Base-by-base conservation (phyloP, 768 basidiomycete genomes). In the Guyanaporus albipodus region DNA sequence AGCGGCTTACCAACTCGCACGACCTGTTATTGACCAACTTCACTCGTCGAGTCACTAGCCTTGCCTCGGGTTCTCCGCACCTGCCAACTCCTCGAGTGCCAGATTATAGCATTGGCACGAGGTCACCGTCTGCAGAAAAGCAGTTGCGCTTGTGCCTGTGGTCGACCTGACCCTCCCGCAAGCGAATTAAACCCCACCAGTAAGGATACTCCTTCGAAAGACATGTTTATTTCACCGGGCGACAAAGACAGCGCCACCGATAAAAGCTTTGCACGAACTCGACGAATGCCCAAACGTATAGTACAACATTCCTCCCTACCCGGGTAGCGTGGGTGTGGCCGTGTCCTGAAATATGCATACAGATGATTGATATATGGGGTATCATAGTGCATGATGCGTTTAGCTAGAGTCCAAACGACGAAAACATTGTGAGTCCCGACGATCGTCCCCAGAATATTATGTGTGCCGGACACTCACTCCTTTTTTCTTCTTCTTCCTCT, bases 331-430 rank as follows among this genome's bases (percentile, higher is more conserved):
- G 38, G 53, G 28, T 29, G 26, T 21, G 19, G n/a, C 52, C 19
- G 38, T 42, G 26, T 48, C 54, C 46, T 49, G 51, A 62, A 55
- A 48, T 58, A 54, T 60, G 63, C 52, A 58, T 64, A 64, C 59
- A 64, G 40, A 58, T 60, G 63, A 44, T 55, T 50, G 63, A 60
- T 60, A 48, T 55, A 29, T 35, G 33, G 58, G 63, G 63, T 65
- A 65, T 67, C 59, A 50, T 50, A 50, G 42, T 62, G 56, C 54
- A 58, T 44, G 38, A 49, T 54, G 29, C 26, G 28, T 36, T 23
- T 7, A 56, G 60, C 62, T 64, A 35, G 35, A 26, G 15, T 6
- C 32, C 28, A 21, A 33, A 19, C 18, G 34, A 38, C 24, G n/a
- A 36, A 21, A n/a, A n/a, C n/a, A n/a, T n/a, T n/a, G 50, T 63